These are phyloP conservation scores for Ustilago hordei DNA, from an alignment of 1,284 basidiomycete species.

Conservation along the genomic window DNA sequence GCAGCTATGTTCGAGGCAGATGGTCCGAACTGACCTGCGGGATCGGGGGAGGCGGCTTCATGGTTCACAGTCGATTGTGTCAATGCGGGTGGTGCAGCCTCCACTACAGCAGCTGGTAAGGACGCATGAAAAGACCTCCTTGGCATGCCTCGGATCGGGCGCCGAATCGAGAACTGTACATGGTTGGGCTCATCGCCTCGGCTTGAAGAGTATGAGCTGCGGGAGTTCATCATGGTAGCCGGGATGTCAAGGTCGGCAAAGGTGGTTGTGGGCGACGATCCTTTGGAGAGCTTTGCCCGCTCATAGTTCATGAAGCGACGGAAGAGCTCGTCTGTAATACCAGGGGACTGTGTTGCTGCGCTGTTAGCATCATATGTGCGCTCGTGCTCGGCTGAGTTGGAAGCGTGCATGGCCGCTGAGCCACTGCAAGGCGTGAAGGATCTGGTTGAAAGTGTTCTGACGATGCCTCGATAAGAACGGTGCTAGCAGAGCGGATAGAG, in stretches of 20 bases:
- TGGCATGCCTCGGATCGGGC: conserved; percentile 23
- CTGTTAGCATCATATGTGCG: neutral
- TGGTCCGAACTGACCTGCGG: neutral
- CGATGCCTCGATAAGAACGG: neutral
- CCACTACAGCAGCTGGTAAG: neutral
- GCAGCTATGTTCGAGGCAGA: neutral
- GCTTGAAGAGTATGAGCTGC: neutral
- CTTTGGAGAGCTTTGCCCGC: neutral
- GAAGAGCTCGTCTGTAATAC: conserved; percentile 32
- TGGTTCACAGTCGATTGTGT: neutral
- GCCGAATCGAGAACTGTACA: conserved; percentile 3
- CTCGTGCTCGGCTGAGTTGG: neutral
- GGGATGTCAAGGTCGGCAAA: neutral
- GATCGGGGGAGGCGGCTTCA: neutral
- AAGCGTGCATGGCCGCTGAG: conserved; percentile 11
- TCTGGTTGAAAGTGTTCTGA: neutral
- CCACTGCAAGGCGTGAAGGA: conserved; percentile 11
- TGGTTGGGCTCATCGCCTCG: neutral
- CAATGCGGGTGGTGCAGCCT: neutral
- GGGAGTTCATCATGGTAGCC: neutral
- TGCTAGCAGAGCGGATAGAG: neutral
- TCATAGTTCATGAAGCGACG: conserved; percentile 41
- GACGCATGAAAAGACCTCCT: conserved; percentile 5
- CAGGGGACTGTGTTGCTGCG: conserved; percentile 1
- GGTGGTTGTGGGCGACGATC: neutral